Evolutionary conservation across 768 basidiomycete species (phyloP), one percentile per base, ranked within the genome.

Genomic region (Boletus bicolor): DNA sequence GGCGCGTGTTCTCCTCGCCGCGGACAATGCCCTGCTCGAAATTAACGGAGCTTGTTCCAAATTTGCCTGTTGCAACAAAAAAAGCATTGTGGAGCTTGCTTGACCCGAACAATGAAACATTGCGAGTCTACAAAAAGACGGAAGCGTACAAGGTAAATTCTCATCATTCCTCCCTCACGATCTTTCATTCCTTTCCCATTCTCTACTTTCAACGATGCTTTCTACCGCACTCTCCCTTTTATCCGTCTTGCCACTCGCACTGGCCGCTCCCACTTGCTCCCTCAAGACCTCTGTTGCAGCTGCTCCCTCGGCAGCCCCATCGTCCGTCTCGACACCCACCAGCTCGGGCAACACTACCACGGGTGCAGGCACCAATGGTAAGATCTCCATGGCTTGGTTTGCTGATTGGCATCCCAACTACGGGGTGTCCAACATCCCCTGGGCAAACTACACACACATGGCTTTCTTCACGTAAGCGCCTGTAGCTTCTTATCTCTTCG

Each of bases 381-480:
- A 44, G 47, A 74, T 86, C 15, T 75, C 84, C n/a, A 73, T 80
- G 45, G 76, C 83, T 15, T 91, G 88, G 87, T 89, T 77, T 61
- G 82, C 87, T 30, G 82, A 84, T 44, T 91, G 83, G 83, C 83
- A 86, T 64, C 68, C 79, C 26, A 60, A 70, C 34, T 73, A 71
- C 0, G 73, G 80, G 1, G 73, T 85, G 28, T 71, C 76, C 26
- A 73, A 79, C 41, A 76, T 91, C 61, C 76, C 75, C 55, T 91
- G 89, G 89, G 65, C 67, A 5, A 80, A 79, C 70, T 91, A 89
- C 71, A 89, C 81, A 3, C 77, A 82, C 51, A 68, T 88, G 58
- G 81, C 82, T 11, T 91, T 86, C 69, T 79, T 89, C 4, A 89
- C 89, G 65, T 65, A n/a, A 51, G 57, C 46, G 8, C 6, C 21